Evolutionary conservation across 2,329 filamentous ascomycete genomes (phyloP).

Genomic region (Calonectria multiphialidica): DNA sequence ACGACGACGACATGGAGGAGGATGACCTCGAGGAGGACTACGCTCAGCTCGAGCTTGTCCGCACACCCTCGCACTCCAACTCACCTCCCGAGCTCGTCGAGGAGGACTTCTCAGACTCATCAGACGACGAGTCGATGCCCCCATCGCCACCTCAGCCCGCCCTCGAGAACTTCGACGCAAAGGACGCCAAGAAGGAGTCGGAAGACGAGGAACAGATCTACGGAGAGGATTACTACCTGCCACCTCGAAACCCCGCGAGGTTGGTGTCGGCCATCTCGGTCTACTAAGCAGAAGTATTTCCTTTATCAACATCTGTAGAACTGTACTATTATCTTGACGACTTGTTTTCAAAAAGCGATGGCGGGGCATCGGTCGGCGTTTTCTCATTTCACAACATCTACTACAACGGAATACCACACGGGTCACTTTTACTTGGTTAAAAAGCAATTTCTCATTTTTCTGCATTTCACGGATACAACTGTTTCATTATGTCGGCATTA

Average conservation of each 20-base stretch:
- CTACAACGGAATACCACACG: conserved; percentile 46
- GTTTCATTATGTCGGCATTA: conserved; percentile 29
- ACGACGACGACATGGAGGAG: conserved; percentile 59
- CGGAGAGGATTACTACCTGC: conserved; percentile 66
- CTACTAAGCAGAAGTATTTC: conserved; percentile 56
- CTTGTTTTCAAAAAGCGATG: conserved; percentile 44
- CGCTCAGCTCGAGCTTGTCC: conserved; percentile 74
- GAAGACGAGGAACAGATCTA: conserved; percentile 61
- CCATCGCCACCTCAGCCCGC: conserved; percentile 73
- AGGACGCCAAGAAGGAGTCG: conserved; percentile 60
- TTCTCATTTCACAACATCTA: conserved; percentile 26
- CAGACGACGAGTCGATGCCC: conserved; percentile 82
- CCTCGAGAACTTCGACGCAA: conserved; percentile 70
- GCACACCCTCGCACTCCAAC: conserved; percentile 74
- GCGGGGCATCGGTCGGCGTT: conserved; percentile 47
- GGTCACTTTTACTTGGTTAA: conserved; percentile 28
- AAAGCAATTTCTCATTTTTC: conserved; percentile 31
- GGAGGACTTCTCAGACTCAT: conserved; percentile 77
- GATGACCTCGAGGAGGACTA: conserved; percentile 75
- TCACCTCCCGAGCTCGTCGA: conserved; percentile 78
- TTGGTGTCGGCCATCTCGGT: conserved; percentile 68
- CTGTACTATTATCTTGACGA: conserved; percentile 36
- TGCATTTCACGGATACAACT: conserved; percentile 30
- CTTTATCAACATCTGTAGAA: conserved; percentile 20
- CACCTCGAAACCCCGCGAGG: conserved; percentile 62